Evolutionary conservation across 768 basidiomycete genomes (phyloP).

Genomic region (Coprinopsis cinerea): DNA sequence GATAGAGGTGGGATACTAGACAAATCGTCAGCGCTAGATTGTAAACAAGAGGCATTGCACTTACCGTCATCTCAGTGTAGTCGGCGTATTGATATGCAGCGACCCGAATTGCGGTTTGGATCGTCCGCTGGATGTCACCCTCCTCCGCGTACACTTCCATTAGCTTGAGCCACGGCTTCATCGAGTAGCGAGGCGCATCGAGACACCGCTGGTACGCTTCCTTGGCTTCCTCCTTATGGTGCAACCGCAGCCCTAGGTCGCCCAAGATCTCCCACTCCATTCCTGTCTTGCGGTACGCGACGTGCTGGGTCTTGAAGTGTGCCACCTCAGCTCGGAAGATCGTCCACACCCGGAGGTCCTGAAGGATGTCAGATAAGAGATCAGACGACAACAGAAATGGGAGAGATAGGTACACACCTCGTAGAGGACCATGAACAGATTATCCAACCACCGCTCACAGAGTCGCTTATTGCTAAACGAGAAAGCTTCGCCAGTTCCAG

Average conservation of each 20-base stretch:
- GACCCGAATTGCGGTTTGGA: slow-evolving; percentile 89
- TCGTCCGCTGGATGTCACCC: slow-evolving; percentile 82
- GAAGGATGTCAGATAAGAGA: slow-evolving; percentile 7
- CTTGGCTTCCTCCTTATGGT: slow-evolving; percentile 98
- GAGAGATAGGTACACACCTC: slow-evolving; percentile 52
- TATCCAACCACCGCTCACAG: slow-evolving; percentile 97
- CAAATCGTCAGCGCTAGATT: too few species aligned
- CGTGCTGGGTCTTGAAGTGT: slow-evolving; percentile 98
- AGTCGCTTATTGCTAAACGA: slow-evolving; percentile 95
- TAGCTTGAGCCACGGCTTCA: slow-evolving; percentile 90
- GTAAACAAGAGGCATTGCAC: too few species aligned
- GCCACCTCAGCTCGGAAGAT: slow-evolving; percentile 98
- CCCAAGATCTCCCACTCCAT: slow-evolving; percentile 98
- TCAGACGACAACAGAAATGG: background rate
- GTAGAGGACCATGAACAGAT: slow-evolving; percentile 96
- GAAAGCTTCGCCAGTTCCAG: slow-evolving; percentile 55
- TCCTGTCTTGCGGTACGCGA: slow-evolving; percentile 95
- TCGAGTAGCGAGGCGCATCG: slow-evolving; percentile 77
- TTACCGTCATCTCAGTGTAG: slow-evolving; percentile 82
- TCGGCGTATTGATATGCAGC: slow-evolving; percentile 90
- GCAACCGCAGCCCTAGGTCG: slow-evolving; percentile 85
- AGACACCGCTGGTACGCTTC: slow-evolving; percentile 95
- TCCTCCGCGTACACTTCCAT: slow-evolving; percentile 98
- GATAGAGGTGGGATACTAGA: slow-evolving; percentile 89
- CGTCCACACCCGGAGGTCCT: slow-evolving; percentile 97